These are phyloP conservation scores for Botryotinia calthae DNA, from an alignment of 2,329 filamentous ascomycete species.

Conservation along the genomic window DNA sequence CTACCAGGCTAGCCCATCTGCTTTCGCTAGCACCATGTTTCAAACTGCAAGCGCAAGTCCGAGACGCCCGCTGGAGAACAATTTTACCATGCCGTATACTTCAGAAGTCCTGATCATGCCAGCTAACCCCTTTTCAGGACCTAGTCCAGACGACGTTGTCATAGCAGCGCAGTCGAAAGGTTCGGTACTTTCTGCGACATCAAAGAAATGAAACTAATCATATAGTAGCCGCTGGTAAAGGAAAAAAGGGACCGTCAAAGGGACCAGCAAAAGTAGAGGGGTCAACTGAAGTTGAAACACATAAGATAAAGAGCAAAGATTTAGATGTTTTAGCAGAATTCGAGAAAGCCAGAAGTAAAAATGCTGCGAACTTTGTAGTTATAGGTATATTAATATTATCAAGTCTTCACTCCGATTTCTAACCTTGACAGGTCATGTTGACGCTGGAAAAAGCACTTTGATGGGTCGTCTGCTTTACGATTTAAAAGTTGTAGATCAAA, in stretches of 20 bases:
- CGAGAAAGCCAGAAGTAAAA: slow-evolving; percentile 71
- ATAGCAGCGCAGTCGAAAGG: slow-evolving; percentile 85
- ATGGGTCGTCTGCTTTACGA: slow-evolving; percentile 95
- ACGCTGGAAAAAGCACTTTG: slow-evolving; percentile 94
- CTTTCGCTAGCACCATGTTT: slow-evolving; percentile 46
- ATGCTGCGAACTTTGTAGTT: slow-evolving; percentile 85
- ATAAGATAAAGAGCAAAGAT: slow-evolving; percentile 67
- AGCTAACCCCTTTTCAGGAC: slow-evolving; percentile 70
- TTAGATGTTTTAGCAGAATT: slow-evolving; percentile 82
- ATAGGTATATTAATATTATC: slow-evolving; percentile 62
- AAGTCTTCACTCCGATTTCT: slow-evolving; percentile 26
- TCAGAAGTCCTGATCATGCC: slow-evolving; percentile 41
- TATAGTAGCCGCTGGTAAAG: slow-evolving; percentile 44
- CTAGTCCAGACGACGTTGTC: slow-evolving; percentile 90
- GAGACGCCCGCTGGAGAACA: slow-evolving; percentile 23
- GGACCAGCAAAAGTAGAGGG: slow-evolving; percentile 44
- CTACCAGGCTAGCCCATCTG: slow-evolving; percentile 40
- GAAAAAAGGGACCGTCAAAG: slow-evolving; percentile 41
- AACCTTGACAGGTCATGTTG: slow-evolving; percentile 72
- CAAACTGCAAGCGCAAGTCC: slow-evolving; percentile 34
- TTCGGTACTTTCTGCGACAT: slow-evolving; percentile 50
- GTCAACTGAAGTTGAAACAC: slow-evolving; percentile 46
- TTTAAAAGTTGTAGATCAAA: slow-evolving; percentile 80
- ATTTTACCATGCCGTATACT: slow-evolving; percentile 44
- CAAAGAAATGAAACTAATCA: slow-evolving; percentile 40